A percentile compares a stretch with the other conserved stretches of the same genome.
These are phyloP conservation scores for Cladorrhinum samala DNA, from an alignment of 495 filamentous ascomycete species.

Conservation along the genomic window DNA sequence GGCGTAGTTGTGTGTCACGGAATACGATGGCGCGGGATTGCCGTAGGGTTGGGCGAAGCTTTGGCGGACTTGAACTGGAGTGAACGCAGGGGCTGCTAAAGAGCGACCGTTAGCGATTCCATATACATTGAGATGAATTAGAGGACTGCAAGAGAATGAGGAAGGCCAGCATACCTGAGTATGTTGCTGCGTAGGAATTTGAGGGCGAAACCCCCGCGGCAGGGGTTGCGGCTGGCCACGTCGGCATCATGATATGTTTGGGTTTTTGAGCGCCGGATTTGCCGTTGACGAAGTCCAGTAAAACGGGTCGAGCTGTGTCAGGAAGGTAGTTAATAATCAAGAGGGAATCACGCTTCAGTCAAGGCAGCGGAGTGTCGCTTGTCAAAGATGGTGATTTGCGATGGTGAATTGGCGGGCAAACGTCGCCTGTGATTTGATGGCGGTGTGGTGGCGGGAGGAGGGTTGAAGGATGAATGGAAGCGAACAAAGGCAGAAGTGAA, in stretches of 20 bases:
- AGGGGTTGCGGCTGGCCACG: slow-evolving; percentile 23
- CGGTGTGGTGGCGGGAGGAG: too few relatives aligned
- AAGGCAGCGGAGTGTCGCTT: too few relatives aligned
- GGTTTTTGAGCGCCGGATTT: slow-evolving; percentile 8
- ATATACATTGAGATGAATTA: neutral
- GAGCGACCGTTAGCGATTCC: slow-evolving; percentile 10
- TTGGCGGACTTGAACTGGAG: slow-evolving; percentile 43
- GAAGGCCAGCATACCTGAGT: slow-evolving; percentile 17
- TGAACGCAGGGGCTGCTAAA: slow-evolving; percentile 41
- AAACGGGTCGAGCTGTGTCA: neutral
- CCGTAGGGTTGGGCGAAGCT: slow-evolving; percentile 37
- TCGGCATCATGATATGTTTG: slow-evolving; percentile 28
- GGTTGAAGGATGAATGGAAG: too few relatives aligned
- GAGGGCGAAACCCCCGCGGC: slow-evolving; percentile 30
- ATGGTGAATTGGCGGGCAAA: too few relatives aligned
- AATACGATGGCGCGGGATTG: slow-evolving; percentile 22
- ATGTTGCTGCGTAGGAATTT: slow-evolving; percentile 26
- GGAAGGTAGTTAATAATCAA: neutral
- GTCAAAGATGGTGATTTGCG: too few relatives aligned
- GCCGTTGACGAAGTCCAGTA: neutral
- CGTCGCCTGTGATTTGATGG: too few relatives aligned
- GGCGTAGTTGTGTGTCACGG: slow-evolving; percentile 23
- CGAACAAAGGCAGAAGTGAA: too few relatives aligned
- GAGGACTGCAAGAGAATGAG: neutral
- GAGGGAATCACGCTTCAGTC: neutral